Evolutionary conservation across 768 basidiomycete genomes (phyloP).

Genomic region (Tephrocybe rancida): DNA sequence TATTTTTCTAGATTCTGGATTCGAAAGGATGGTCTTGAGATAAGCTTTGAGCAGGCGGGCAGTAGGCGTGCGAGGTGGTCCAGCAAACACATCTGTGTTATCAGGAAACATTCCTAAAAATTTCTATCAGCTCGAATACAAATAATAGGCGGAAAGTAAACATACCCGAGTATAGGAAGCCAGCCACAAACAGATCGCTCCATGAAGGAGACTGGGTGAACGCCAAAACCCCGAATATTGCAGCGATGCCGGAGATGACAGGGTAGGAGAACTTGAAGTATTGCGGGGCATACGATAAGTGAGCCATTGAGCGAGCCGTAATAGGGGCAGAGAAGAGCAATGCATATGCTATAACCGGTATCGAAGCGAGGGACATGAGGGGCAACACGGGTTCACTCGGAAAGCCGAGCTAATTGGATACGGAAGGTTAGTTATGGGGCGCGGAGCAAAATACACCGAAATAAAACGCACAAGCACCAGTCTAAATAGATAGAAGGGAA

Average conservation of each 20-base stretch:
- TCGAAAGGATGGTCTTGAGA: conserved; percentile 88
- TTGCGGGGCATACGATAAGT: conserved; percentile 53
- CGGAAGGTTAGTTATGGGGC: background rate
- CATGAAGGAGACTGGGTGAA: conserved; percentile 64
- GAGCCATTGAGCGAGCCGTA: conserved; percentile 46
- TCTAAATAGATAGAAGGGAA: conserved; percentile 67
- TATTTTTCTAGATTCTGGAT: conserved; percentile 91
- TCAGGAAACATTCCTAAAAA: conserved; percentile 55
- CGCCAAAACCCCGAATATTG: conserved; percentile 58
- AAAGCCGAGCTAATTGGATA: conserved; percentile 42
- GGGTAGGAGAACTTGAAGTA: conserved; percentile 64
- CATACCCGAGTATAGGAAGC: conserved; percentile 68
- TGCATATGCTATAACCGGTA: conserved; percentile 66
- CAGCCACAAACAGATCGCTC: conserved; percentile 60
- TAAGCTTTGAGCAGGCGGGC: conserved; percentile 66
- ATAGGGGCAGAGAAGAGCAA: conserved; percentile 63
- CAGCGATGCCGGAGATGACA: conserved; percentile 46
- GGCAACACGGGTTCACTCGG: conserved; percentile 56
- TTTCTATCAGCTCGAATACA: background rate
- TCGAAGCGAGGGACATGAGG: conserved; percentile 53
- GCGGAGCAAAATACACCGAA: background rate
- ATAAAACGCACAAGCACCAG: conserved; percentile 52
- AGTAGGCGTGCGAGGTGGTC: conserved; percentile 51
- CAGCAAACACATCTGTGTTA: conserved; percentile 42
- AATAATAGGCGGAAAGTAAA: conserved; percentile 2